These are phyloP conservation scores for Pisolithus tinctorius DNA, from an alignment of 768 basidiomycete genomes.

Conservation along the genomic window DNA sequence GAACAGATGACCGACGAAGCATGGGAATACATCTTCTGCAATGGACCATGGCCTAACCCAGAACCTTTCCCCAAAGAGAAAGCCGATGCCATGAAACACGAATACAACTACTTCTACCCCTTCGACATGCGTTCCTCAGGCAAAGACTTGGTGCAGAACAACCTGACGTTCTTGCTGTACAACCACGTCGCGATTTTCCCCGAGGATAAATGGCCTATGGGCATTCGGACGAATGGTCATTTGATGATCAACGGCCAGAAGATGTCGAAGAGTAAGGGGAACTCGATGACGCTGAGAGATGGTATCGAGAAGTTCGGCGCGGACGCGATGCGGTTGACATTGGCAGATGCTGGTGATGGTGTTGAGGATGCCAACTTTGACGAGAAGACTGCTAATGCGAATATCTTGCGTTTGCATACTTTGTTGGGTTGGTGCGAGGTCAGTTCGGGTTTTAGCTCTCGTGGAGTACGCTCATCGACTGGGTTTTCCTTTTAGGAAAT, in stretches of 20 bases:
- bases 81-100: conserved; percentile 78
- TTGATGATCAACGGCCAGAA: conserved; percentile 97
- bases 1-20: conserved; percentile 97
- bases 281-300: conserved; percentile 86
- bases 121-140: conserved; percentile 97
- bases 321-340: conserved; percentile 83
- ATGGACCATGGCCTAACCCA: conserved; percentile 66
- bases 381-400: conserved; percentile 95
- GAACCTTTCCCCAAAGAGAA: conserved; percentile 68
- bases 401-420: conserved; percentile 89
- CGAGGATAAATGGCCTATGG: conserved; percentile 80
- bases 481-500: conserved; percentile 52
- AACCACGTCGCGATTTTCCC: conserved; percentile 92
- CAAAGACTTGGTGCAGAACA: conserved; percentile 94
- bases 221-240: conserved; percentile 95
- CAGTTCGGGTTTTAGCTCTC: conserved; percentile 11
- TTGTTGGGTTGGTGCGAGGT: conserved; percentile 90
- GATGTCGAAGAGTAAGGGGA: conserved; percentile 97
- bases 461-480: not conserved
- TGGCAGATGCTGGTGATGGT: conserved; percentile 97
- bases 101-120: conserved; percentile 96
- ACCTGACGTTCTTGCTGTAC: conserved; percentile 91
- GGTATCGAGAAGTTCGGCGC: conserved; percentile 93
- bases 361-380: conserved; percentile 99
- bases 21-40: conserved; percentile 90